Percentiles rank a stretch among this genome's conserved stretches.
Conservation (phyloP, 192 early-diverging fungal species). For the Entomortierella beljakovae region DNA sequence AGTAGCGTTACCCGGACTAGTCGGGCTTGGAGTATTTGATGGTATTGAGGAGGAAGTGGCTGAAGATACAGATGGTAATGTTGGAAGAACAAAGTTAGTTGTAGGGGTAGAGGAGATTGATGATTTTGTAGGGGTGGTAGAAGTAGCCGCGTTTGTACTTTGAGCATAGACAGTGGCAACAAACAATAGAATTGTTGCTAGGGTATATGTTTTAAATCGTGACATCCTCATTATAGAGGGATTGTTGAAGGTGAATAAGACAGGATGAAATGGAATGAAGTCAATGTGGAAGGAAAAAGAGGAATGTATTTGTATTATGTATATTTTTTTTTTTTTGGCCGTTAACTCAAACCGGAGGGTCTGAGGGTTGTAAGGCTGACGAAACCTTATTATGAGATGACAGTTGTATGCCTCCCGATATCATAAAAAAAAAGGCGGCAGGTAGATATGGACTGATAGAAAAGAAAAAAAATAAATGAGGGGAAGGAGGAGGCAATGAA, state of each 20-base stretch:
- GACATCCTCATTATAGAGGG: constrained; percentile 7
- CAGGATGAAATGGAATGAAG: background rate
- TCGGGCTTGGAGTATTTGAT: background rate
- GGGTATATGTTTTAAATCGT: background rate
- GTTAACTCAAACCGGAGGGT: too few species aligned
- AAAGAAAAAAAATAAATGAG: background rate
- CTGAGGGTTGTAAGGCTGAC: too few species aligned
- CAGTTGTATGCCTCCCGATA: too few species aligned
- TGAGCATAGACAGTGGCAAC: constrained; percentile 9
- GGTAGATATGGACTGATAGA: background rate
- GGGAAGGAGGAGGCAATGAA: background rate
- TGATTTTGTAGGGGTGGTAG: background rate
- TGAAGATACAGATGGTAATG: background rate
- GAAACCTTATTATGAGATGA: too few species aligned
- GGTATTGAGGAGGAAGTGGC: background rate
- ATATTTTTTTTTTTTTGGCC: background rate
- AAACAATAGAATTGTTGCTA: background rate
- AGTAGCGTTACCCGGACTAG: constrained; percentile 9
- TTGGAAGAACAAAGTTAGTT: background rate
- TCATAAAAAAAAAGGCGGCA: background rate
- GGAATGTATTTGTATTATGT: background rate
- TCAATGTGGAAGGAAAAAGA: too few species aligned
- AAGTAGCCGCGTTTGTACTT: background rate
- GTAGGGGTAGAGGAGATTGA: background rate
- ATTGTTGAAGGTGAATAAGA: background rate